Conservation (phyloP, 2,329 filamentous ascomycete species). For the Phaeosphaeriaceae sp. region DNA sequence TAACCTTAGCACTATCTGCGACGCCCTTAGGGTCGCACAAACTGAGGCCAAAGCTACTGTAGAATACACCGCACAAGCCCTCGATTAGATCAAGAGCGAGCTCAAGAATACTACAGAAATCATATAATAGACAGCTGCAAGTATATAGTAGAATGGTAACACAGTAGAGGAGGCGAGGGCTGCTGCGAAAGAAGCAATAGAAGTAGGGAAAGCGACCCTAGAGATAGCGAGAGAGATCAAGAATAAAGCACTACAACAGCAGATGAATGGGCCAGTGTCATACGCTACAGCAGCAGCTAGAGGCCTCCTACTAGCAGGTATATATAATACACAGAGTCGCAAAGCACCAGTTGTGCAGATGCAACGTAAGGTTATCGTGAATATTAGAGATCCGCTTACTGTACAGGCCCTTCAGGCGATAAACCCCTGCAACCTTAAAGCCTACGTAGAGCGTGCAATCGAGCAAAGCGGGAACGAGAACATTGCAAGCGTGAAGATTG, state of each 20-base stretch:
- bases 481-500: conserved; percentile 19
- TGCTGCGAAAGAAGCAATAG: too few species aligned
- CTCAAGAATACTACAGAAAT: conserved; percentile 9
- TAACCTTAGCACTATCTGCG: conserved; percentile 17
- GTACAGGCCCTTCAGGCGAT: conserved; percentile 20
- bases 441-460: conserved; percentile 20
- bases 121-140: conserved; percentile 7
- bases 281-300: conserved; percentile 18
- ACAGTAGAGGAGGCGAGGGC: conserved; percentile 17
- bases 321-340: too few species aligned
- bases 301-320: conserved; percentile 16
- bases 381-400: conserved; percentile 19
- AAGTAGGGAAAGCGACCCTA: too few species aligned
- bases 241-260: too few species aligned
- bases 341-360: conserved; percentile 14
- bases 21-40: conserved; percentile 18
- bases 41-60: conserved; percentile 14
- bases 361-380: conserved; percentile 23
- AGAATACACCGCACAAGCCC: conserved; percentile 11
- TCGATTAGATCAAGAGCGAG: conserved; percentile 14
- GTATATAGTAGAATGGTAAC: conserved; percentile 16
- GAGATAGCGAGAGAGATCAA: too few species aligned
- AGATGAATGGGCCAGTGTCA: conserved; percentile 7
- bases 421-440: conserved; percentile 20
- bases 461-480: conserved; percentile 23